Evolutionary conservation across 2,329 filamentous ascomycete species (phyloP).

Genomic region (Penicillium verrucosum): DNA sequence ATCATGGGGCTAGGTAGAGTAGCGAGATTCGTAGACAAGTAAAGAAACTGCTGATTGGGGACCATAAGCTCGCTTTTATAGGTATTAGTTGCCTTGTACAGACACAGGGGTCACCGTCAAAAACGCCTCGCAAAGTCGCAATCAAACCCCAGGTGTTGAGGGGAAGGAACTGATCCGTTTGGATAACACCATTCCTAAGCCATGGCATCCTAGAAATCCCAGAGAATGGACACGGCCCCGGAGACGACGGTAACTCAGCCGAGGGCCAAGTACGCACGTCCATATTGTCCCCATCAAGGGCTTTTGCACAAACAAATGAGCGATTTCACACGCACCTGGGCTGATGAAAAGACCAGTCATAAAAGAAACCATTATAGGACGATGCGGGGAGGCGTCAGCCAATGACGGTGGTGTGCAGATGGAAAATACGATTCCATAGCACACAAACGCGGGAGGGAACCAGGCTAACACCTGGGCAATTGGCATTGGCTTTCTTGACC

Average conservation of each 20-base stretch:
- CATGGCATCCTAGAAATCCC: not conserved
- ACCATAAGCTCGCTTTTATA: not conserved
- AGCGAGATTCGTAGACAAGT: not conserved
- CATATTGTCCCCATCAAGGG: not conserved
- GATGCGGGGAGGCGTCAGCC: not conserved
- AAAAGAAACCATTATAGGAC: not conserved
- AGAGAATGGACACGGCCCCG: not conserved
- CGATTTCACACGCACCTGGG: not conserved
- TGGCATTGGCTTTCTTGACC: not conserved
- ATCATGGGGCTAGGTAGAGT: not conserved
- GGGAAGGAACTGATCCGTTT: not conserved
- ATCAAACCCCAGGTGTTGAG: not conserved
- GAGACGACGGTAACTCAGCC: not conserved
- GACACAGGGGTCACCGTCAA: not conserved
- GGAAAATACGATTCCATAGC: not conserved
- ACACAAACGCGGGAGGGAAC: not conserved
- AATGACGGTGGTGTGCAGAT: conserved; percentile 1
- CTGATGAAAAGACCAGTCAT: not conserved
- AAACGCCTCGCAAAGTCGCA: not conserved
- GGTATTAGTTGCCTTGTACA: not conserved
- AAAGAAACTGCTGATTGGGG: not conserved
- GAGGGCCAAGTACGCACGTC: not conserved
- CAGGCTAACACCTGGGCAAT: not conserved
- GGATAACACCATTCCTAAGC: not conserved
- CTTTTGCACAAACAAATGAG: not conserved